phyloP scores from a whole-genome alignment of 169 alveolate species.

The Hepatocystis sp. region DNA sequence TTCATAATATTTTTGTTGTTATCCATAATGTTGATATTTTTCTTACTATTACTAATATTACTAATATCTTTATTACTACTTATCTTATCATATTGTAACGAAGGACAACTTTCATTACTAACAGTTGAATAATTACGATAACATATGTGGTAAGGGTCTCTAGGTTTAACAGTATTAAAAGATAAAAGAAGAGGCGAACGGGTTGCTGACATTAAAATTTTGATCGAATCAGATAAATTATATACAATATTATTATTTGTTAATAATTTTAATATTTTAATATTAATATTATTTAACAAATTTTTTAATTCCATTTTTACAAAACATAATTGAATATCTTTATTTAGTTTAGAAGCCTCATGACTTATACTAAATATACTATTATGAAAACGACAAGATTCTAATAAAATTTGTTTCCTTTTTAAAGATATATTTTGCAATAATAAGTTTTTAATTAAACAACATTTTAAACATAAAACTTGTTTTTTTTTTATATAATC shows the following conservation, averaged over 20 bases:
- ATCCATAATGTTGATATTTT: no score
- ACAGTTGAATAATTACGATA: no score
- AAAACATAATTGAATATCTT: constrained; percentile 28
- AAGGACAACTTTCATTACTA: no score
- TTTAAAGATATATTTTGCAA: constrained; percentile 24
- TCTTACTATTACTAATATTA: no score
- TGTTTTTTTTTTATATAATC: constrained; percentile 47
- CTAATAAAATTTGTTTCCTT: constrained; percentile 16
- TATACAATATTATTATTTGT: constrained; percentile 34
- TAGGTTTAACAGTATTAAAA: no score
- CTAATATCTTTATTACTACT: no score
- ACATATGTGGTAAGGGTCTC: no score
- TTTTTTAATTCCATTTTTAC: constrained; percentile 54
- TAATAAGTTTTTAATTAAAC: constrained; percentile 53
- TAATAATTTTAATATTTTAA: constrained; percentile 25
- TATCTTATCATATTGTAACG: no score
- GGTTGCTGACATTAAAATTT: constrained; percentile 69
- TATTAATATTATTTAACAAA: constrained; percentile 21
- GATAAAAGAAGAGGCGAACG: constrained; percentile 41
- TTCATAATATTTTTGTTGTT: no score
- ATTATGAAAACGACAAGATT: constrained; percentile 60
- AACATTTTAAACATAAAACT: constrained; percentile 39
- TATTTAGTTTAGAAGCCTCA: constrained; percentile 39
- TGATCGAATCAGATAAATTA: constrained; percentile 29
- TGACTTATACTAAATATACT: constrained; percentile 28